These are phyloP conservation scores for Sergeia podlipaevii DNA, from an alignment of 208 protist genomes.

Conservation along the genomic window DNA sequence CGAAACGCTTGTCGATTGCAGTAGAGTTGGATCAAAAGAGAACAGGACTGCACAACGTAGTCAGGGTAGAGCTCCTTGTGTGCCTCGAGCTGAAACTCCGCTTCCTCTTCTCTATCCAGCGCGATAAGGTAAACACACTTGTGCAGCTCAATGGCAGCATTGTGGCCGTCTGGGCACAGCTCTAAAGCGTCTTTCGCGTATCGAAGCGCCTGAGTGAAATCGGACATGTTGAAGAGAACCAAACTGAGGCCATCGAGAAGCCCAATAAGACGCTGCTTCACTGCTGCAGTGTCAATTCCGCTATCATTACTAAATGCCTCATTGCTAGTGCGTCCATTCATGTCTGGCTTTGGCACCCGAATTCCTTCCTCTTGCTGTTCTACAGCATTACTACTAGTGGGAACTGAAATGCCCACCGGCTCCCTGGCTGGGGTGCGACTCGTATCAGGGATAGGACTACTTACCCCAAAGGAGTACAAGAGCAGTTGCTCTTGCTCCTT, in stretches of 20 bases:
- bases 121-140: slow-evolving; percentile 76
- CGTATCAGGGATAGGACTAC: too few species aligned
- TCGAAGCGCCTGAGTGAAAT: slow-evolving; percentile 72
- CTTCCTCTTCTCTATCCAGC: slow-evolving; percentile 74
- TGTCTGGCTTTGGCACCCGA: neutral
- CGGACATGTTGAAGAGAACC: slow-evolving; percentile 56
- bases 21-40: slow-evolving; percentile 77
- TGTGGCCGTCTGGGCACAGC: slow-evolving; percentile 15
- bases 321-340: neutral
- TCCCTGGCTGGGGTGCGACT: too few species aligned
- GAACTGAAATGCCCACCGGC: too few species aligned
- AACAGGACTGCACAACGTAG: slow-evolving; percentile 35
- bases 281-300: slow-evolving; percentile 16
- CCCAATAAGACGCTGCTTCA: slow-evolving; percentile 53
- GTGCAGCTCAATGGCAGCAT: slow-evolving; percentile 46
- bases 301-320: slow-evolving; percentile 15
- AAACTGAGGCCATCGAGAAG: slow-evolving; percentile 81
- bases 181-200: slow-evolving; percentile 68
- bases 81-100: slow-evolving; percentile 55
- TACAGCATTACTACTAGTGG: too few species aligned
- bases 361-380: neutral
- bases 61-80: slow-evolving; percentile 33
- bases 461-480: too few species aligned
- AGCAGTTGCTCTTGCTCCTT: neutral
- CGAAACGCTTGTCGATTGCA: slow-evolving; percentile 76